Evolutionary conservation across 2,329 filamentous ascomycete genomes (phyloP), one percentile per base, ranked within the genome.

Genomic region (Apiospora aurea): DNA sequence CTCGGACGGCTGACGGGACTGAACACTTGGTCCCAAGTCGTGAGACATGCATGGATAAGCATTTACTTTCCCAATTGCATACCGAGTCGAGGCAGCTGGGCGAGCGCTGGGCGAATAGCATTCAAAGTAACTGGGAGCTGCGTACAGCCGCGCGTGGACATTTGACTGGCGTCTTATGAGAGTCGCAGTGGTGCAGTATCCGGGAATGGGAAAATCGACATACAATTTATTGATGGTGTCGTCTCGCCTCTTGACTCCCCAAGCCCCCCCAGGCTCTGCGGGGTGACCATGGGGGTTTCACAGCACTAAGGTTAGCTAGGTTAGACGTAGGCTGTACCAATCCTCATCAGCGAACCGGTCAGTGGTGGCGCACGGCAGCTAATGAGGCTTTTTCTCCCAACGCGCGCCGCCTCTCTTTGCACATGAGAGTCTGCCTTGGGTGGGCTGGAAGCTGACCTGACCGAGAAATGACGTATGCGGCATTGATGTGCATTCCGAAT

Each of bases 31-130:
- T 21, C 57, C 11, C 34, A 41, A 18, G 18, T 64, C 57, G 8
- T 61, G 29, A 64, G 57, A 64, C 57, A 64, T 41, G 34, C 57
- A 38, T 64, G 57, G 34, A 41, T 64, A 24, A 64, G 57, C 57
- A 24, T 24, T 5, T 64, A 41, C 2, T 41, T n/a, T 41, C 57
- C 29, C 21, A 41, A 7, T 41, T 6, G 29, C 53, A 34, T 61
- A 14, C 57, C 34, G 21, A 64, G 57, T 64, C 34, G 10, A 18
- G 57, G 34, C 34, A 64, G 57, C 18, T 41, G 29, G 21, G 57
- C 57, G 57, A 64, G 53, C 14, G 5, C 29, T 21, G 29, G 29
- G 26, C 29, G 7, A 26, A 61, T 34, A 61, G 16, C 29, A 5
- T 61, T 61, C 18, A 18, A 16, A 38, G 29, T 4, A 21, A 21